These are phyloP conservation scores for Fusarium sp. DNA, from an alignment of 2,329 filamentous ascomycete genomes.

Conservation along the genomic window DNA sequence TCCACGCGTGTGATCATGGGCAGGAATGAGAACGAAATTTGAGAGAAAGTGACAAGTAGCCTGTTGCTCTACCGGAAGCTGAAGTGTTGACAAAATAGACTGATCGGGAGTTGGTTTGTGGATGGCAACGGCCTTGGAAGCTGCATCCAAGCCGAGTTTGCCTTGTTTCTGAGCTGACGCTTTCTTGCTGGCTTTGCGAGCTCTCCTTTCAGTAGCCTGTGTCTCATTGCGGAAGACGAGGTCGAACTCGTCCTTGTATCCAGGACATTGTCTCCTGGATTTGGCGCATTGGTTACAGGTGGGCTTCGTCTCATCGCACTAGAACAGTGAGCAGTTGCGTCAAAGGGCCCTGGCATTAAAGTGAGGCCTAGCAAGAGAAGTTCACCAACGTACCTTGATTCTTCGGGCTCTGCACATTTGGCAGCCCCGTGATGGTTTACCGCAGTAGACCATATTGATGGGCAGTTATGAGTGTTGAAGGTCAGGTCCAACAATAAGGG, in stretches of 20 bases:
- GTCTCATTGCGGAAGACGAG: conserved; percentile 80
- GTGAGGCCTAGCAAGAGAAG: not conserved
- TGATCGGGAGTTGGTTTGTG: conserved; percentile 38
- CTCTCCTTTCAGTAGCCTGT: conserved; percentile 72
- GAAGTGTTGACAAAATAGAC: conserved; percentile 51
- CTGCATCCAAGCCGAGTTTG: conserved; percentile 32
- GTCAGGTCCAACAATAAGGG: not conserved
- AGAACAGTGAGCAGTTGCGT: conserved; percentile 26
- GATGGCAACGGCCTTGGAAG: conserved; percentile 24
- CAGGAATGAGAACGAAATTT: conserved; percentile 69
- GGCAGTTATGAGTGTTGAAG: not conserved
- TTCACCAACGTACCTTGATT: conserved; percentile 70
- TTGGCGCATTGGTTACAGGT: conserved; percentile 74
- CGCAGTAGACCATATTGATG: conserved; percentile 71
- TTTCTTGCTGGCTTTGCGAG: conserved; percentile 66
- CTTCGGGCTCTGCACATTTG: conserved; percentile 79
- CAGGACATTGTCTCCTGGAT: conserved; percentile 71
- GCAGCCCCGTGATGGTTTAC: conserved; percentile 75
- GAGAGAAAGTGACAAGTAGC: conserved; percentile 70
- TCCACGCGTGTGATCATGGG: conserved; percentile 62
- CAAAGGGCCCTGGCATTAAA: not conserved
- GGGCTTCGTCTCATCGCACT: conserved; percentile 77
- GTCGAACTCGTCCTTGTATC: conserved; percentile 78
- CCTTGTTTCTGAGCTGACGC: conserved; percentile 53
- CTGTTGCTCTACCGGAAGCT: conserved; percentile 63